These are phyloP conservation scores for Salix udensis DNA, from an alignment of 345 rosid genomes.

Conservation along the genomic window DNA sequence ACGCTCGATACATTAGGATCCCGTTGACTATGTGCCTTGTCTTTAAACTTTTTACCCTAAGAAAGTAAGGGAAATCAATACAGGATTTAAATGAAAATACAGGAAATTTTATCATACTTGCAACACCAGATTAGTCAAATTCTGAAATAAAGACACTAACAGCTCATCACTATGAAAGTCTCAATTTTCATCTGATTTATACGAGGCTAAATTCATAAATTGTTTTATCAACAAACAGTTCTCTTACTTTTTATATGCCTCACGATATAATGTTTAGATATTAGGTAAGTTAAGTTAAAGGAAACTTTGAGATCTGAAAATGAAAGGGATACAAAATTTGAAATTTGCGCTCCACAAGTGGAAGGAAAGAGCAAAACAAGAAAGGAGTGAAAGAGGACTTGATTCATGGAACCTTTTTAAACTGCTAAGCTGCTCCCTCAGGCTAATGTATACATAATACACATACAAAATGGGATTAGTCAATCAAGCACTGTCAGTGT, in stretches of 20 bases:
- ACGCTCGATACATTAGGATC: slow-evolving; percentile 43
- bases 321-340: neutral
- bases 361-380: neutral
- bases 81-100: neutral
- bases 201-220: neutral
- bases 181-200: neutral
- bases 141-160: neutral
- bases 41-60: slow-evolving; percentile 95
- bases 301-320: neutral
- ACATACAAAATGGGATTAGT: neutral
- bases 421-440: neutral
- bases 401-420: neutral
- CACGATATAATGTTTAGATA: neutral
- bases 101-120: neutral
- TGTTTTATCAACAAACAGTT: neutral
- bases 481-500: neutral
- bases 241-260: neutral
- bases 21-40: slow-evolving; percentile 57
- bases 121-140: no score
- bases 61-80: slow-evolving; percentile 7
- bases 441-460: neutral
- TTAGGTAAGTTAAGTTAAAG: neutral
- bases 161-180: neutral
- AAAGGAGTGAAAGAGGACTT: neutral
- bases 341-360: neutral